These are phyloP conservation scores for Silene latifolia DNA, from an alignment of 148 eudicot species.

Conservation along the genomic window DNA sequence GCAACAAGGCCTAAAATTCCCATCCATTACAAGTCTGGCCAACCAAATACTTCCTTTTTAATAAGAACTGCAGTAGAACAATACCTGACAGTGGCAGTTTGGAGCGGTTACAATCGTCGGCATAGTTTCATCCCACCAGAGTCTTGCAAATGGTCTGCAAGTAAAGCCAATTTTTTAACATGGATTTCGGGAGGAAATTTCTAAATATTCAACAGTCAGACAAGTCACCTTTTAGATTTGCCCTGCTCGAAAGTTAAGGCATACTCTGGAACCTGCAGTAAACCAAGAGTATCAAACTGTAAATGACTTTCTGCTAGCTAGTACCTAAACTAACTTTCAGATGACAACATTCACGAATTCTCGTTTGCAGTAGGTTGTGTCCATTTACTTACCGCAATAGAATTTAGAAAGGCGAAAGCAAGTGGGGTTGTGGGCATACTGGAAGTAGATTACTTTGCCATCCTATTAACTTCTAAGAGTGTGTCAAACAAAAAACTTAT, in stretches of 20 bases:
- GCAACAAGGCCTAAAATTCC: constrained; percentile 48
- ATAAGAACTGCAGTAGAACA: constrained; percentile 4
- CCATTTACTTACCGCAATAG: too few relatives aligned
- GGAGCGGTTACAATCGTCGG: constrained; percentile 69
- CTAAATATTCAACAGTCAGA: background rate
- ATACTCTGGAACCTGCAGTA: constrained; percentile 60
- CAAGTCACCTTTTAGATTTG: constrained; percentile 66
- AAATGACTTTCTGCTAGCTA: background rate
- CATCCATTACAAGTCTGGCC: constrained; percentile 6
- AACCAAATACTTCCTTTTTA: background rate
- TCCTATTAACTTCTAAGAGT: too few relatives aligned
- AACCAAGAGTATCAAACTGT: constrained; percentile 3
- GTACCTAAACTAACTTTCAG: too few relatives aligned
- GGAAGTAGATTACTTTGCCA: too few relatives aligned
- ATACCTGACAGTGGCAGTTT: constrained; percentile 49
- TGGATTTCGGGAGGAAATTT: background rate
- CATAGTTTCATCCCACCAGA: constrained; percentile 98
- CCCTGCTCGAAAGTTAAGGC: constrained; percentile 65
- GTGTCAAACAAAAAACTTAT: too few relatives aligned
- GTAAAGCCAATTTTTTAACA: background rate
- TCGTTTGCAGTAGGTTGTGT: too few relatives aligned
- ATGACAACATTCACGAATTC: too few relatives aligned
- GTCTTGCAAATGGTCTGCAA: constrained; percentile 72
- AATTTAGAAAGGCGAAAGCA: too few relatives aligned
- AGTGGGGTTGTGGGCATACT: too few relatives aligned